Conservation (phyloP, 2,329 filamentous ascomycete genomes). For the Penicillium corylophilum region DNA sequence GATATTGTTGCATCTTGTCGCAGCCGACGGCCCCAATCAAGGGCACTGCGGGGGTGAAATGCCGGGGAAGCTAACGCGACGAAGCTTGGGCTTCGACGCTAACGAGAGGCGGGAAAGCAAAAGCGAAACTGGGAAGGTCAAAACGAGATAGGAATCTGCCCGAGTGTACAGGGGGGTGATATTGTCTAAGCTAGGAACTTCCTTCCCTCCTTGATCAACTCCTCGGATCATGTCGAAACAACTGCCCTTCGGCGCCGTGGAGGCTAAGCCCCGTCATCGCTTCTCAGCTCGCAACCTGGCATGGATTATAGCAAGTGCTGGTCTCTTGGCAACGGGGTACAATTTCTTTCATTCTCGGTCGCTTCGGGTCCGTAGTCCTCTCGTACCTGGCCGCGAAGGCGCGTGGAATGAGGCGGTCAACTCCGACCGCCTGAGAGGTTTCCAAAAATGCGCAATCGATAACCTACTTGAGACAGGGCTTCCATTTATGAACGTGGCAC, state of each 20-base stretch:
- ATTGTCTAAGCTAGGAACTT: too few species aligned
- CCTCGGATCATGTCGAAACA: not conserved
- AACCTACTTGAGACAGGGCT: constrained; percentile 43
- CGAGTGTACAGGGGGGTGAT: too few species aligned
- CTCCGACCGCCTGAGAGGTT: not conserved
- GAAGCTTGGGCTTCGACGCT: constrained; percentile 1
- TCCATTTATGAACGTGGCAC: constrained; percentile 39
- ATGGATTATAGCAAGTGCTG: not conserved
- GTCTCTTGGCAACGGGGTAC: not conserved
- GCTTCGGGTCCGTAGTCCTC: not conserved
- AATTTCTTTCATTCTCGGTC: not conserved
- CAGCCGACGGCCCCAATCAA: not conserved
- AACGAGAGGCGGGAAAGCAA: constrained; percentile 1
- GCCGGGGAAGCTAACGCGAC: not conserved
- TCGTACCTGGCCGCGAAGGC: not conserved
- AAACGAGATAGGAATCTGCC: constrained; percentile 8
- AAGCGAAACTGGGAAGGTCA: constrained; percentile 10
- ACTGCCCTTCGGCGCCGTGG: too few species aligned
- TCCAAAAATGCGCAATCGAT: constrained; percentile 54
- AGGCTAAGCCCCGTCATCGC: not conserved
- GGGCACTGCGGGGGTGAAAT: not conserved
- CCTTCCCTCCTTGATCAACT: too few species aligned
- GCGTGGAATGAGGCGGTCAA: not conserved
- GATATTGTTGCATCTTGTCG: not conserved
- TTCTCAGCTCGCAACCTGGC: not conserved